These are phyloP conservation scores for Leptosphaerulina australis DNA, from an alignment of 2,329 filamentous ascomycete genomes.

Conservation along the genomic window DNA sequence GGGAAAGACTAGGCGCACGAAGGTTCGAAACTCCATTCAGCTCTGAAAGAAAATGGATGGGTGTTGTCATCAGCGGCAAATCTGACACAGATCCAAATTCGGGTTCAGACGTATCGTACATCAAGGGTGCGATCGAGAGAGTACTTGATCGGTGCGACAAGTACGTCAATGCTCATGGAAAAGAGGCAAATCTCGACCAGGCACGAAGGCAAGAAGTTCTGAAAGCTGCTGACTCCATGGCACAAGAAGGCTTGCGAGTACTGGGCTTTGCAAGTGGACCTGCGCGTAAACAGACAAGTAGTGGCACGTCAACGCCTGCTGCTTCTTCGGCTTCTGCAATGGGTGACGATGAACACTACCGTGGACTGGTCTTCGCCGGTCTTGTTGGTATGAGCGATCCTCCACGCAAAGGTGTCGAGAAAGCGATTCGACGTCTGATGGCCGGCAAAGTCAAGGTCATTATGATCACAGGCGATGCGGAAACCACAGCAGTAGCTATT, in stretches of 20 bases:
- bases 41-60: constrained; percentile 99
- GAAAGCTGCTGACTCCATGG: constrained; percentile 83
- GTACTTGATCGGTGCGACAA: constrained; percentile 87
- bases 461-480: constrained; percentile 98
- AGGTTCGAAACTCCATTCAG: constrained; percentile 91
- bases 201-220: constrained; percentile 74
- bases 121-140: constrained; percentile 92
- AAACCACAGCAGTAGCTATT: constrained; percentile 92
- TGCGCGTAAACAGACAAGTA: constrained; percentile 47
- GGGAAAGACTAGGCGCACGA: constrained; percentile 82
- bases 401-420: constrained; percentile 85
- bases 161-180: constrained; percentile 83
- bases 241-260: constrained; percentile 84
- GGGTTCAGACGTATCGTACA: constrained; percentile 83
- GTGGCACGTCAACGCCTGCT: constrained; percentile 41
- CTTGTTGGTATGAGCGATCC: constrained; percentile 98
- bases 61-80: constrained; percentile 72
- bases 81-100: constrained; percentile 57
- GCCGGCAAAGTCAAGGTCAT: constrained; percentile 94
- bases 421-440: constrained; percentile 87
- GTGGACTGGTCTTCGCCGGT: constrained; percentile 84
- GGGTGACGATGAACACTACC: constrained; percentile 75
- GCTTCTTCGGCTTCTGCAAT: constrained; percentile 32
- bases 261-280: constrained; percentile 90
- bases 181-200: constrained; percentile 84